These are phyloP conservation scores for Rosa multiflora DNA, from an alignment of 306 rosid genomes.

Conservation along the genomic window DNA sequence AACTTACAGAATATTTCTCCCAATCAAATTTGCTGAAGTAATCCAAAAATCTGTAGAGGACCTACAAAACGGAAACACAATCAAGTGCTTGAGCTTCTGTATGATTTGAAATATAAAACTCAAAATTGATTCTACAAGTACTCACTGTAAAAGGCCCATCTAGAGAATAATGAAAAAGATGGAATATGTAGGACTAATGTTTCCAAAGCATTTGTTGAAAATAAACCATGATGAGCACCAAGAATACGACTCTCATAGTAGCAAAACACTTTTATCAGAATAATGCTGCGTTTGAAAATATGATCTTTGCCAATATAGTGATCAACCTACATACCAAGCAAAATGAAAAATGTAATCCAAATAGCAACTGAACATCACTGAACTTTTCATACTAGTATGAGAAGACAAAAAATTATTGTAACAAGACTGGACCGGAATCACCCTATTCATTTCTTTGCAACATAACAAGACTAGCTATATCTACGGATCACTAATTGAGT, in stretches of 20 bases:
- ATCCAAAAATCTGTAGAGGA: slow-evolving; percentile 76
- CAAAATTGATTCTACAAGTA: slow-evolving; percentile 20
- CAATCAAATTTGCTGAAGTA: slow-evolving; percentile 91
- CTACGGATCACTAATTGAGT: slow-evolving; percentile 1
- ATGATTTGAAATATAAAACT: background rate
- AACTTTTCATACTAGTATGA: background rate
- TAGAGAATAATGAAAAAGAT: slow-evolving; percentile 56
- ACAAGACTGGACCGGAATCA: background rate
- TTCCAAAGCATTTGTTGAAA: slow-evolving; percentile 36
- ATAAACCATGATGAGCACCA: slow-evolving; percentile 90
- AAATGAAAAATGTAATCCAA: slow-evolving; percentile 5
- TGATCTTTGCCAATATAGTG: slow-evolving; percentile 56
- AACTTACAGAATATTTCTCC: slow-evolving; percentile 80
- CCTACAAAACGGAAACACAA: slow-evolving; percentile 42
- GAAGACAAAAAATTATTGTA: background rate
- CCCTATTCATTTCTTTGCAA: background rate
- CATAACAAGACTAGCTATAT: background rate
- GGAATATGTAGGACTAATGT: too few relatives aligned
- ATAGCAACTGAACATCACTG: slow-evolving; percentile 23
- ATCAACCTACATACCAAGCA: background rate
- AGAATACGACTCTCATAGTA: slow-evolving; percentile 88
- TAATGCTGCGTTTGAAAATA: slow-evolving; percentile 83
- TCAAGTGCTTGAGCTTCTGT: slow-evolving; percentile 3
- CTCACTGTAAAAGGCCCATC: slow-evolving; percentile 82
- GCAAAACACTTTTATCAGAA: slow-evolving; percentile 88